Evolutionary conservation across 805 yeast genomes (phyloP), one percentile per base, ranked within the genome.

Genomic region (Candida yuanshanica): DNA sequence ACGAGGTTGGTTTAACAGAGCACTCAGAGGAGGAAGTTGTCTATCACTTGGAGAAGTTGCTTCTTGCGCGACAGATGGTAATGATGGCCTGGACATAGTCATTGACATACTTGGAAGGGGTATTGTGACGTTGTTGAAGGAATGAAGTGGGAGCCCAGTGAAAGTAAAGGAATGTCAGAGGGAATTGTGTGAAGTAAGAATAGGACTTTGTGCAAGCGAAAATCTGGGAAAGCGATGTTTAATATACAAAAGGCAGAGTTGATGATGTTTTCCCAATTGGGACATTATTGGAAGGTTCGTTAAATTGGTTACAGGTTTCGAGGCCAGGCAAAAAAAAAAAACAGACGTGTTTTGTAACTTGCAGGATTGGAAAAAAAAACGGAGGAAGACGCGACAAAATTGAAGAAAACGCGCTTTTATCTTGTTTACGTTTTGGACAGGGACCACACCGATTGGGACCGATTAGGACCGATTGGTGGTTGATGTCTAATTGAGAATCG

Each of bases 401-500:
- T n/a, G n/a, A n/a, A n/a, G n/a, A n/a, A n/a, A n/a, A n/a, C n/a
- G n/a, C n/a, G 9, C 8, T 27, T 5, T 33, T 32, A 17, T 16
- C 35, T 35, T 42, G 45, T 42, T 42, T 42, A 42, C 45, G 14
- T 42, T 42, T 38, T 38, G 35, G 39, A n/a, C 14, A 27, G 9
- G 36, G 35, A 18, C 41, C 21, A 18, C 42, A 38, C 14, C 3
- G 11, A 18, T 9, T 5, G 13, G 26, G 13, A 5, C 24, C n/a
- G n/a, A n/a, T n/a, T n/a, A n/a, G n/a, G n/a, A n/a, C n/a, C n/a
- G n/a, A n/a, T 7, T 22, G 24, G 10, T 7, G 10, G 24, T 22
- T 22, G 24, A 7, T 22, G 24, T 22, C 10, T 22, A 7, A 10
- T 7, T 7, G 24, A 22, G 24, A 7, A 22, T 7, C 9, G 24